Evolutionary conservation across 2,329 filamentous ascomycete genomes (phyloP).

Genomic region (Karstenula rhodostoma): DNA sequence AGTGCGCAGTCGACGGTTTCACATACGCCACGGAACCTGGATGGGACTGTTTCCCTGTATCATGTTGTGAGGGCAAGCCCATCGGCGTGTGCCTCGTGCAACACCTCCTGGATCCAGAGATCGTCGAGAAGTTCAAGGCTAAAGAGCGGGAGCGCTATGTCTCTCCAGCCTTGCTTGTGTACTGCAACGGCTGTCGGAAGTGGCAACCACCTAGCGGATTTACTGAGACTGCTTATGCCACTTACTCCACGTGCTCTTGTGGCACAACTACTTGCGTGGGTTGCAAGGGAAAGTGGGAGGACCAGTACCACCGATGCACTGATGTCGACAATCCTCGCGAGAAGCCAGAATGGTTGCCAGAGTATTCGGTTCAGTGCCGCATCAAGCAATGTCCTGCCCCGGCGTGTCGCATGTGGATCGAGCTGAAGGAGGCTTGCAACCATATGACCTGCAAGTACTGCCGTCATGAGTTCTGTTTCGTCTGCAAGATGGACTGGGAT

Average conservation of each 20-base stretch:
- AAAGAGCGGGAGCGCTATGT: too few relatives aligned
- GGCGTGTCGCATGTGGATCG: background rate
- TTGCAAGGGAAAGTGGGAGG: background rate
- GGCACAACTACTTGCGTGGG: background rate
- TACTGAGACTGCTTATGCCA: too few relatives aligned
- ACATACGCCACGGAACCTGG: too few relatives aligned
- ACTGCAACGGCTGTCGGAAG: too few relatives aligned
- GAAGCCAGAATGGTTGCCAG: background rate
- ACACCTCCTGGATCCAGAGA: too few relatives aligned
- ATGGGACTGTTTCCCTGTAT: too few relatives aligned
- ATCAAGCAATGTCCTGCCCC: conserved; percentile 13
- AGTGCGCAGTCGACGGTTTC: too few relatives aligned
- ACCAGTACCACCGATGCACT: background rate
- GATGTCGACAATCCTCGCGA: background rate
- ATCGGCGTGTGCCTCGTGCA: too few relatives aligned
- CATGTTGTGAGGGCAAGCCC: too few relatives aligned
- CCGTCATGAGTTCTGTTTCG: background rate
- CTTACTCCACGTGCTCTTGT: background rate
- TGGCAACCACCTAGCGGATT: too few relatives aligned
- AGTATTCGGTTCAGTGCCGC: conserved; percentile 2
- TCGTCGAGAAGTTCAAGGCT: too few relatives aligned
- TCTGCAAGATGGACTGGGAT: conserved; percentile 3
- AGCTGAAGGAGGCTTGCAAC: background rate
- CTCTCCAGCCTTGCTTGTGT: too few relatives aligned
- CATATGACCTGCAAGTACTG: conserved; percentile 7